Evolutionary conservation across 2,329 filamentous ascomycete genomes (phyloP).

Genomic region (Ascochyta lentis): DNA sequence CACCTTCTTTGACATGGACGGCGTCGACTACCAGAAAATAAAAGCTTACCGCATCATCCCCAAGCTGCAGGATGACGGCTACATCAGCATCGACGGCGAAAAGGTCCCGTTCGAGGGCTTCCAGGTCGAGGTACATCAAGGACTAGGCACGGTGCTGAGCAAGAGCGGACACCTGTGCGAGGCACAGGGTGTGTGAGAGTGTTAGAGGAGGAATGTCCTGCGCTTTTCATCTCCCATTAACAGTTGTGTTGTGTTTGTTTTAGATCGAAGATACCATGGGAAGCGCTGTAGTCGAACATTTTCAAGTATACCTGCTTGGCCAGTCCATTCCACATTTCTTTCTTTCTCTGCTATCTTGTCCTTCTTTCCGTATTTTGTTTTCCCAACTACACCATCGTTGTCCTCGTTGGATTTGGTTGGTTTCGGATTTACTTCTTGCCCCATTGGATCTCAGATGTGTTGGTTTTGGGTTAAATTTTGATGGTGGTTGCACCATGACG

Average conservation of each 20-base stretch:
- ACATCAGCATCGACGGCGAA: slow-evolving; percentile 95
- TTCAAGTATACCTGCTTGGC: no score
- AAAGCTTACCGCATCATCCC: slow-evolving; percentile 87
- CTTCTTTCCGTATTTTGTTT: no score
- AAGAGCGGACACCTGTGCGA: slow-evolving; percentile 77
- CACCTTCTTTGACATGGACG: slow-evolving; percentile 78
- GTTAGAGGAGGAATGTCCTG: neutral
- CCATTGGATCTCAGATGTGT: no score
- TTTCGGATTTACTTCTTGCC: no score
- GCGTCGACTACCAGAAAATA: slow-evolving; percentile 83
- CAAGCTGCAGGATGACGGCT: slow-evolving; percentile 66
- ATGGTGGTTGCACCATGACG: no score
- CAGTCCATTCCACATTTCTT: no score
- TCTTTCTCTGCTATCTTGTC: no score
- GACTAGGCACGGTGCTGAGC: slow-evolving; percentile 83
- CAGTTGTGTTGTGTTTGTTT: neutral
- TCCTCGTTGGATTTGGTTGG: no score
- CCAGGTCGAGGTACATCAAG: slow-evolving; percentile 86
- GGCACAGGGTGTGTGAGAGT: slow-evolving; percentile 49
- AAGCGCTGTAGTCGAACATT: no score
- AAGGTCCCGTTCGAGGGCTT: slow-evolving; percentile 85
- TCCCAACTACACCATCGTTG: no score
- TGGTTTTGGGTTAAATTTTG: no score
- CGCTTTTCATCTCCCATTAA: no score
- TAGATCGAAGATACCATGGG: slow-evolving; percentile 11